Percentiles rank a stretch among this genome's conserved stretches.
Conservation (phyloP, 2,329 filamentous ascomycete species). For the Fusarium guadeloupense region DNA sequence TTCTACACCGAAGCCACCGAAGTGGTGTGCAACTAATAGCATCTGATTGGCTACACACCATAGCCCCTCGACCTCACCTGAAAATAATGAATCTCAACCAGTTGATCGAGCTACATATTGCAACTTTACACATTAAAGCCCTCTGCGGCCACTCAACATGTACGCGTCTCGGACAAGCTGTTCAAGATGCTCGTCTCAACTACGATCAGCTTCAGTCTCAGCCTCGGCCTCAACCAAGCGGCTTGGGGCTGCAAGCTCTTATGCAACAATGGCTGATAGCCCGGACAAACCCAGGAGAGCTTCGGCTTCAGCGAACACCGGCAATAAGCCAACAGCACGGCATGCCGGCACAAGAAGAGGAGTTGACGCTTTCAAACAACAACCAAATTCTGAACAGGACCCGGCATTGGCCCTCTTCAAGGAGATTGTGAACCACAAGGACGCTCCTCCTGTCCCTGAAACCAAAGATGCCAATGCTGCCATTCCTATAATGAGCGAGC, state of each 20-base stretch:
- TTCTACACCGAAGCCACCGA: slow-evolving; percentile 29
- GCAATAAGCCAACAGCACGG: slow-evolving; percentile 2
- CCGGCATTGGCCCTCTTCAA: slow-evolving; percentile 49
- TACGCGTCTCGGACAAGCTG: slow-evolving; percentile 49
- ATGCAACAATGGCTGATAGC: slow-evolving; percentile 37
- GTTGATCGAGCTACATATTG: slow-evolving; percentile 14
- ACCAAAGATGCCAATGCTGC: neutral
- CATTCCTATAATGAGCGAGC: slow-evolving; percentile 34
- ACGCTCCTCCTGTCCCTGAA: slow-evolving; percentile 1
- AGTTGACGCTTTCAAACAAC: slow-evolving; percentile 4
- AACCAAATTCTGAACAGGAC: slow-evolving; percentile 23
- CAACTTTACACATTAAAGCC: slow-evolving; percentile 3
- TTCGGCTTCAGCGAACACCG: slow-evolving; percentile 7
- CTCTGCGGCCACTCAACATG: slow-evolving; percentile 41
- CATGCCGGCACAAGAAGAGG: neutral
- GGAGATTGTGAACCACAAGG: slow-evolving; percentile 45
- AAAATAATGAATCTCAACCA: slow-evolving; percentile 37
- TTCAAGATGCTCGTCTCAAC: slow-evolving; percentile 47
- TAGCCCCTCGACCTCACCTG: slow-evolving; percentile 13
- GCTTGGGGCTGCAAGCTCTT: slow-evolving; percentile 36
- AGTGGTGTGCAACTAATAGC: neutral
- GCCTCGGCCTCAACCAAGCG: slow-evolving; percentile 19
- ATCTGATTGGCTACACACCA: slow-evolving; percentile 37
- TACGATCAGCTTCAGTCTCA: slow-evolving; percentile 30
- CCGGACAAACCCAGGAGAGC: slow-evolving; percentile 8